A percentile compares a stretch with the other conserved stretches of the same genome.
phyloP scores from a whole-genome alignment of 2,329 filamentous ascomycete species.

The Bipolaris victoriae region DNA sequence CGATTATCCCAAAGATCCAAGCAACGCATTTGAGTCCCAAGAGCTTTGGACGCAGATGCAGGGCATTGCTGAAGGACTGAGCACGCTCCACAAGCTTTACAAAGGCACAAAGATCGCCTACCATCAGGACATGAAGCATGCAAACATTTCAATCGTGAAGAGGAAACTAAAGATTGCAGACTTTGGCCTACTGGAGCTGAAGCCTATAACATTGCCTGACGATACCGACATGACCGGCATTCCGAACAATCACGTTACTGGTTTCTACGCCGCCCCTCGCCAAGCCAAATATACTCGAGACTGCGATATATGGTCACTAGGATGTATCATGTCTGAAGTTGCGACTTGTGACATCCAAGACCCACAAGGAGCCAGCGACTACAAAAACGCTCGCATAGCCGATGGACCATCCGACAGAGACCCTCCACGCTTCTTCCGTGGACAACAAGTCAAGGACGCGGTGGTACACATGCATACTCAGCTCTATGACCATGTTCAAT shows the following conservation, averaged over 20 bases:
- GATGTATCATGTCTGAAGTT: constrained; percentile 19
- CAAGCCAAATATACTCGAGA: constrained; percentile 19
- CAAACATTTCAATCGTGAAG: constrained; percentile 22
- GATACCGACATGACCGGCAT: constrained; percentile 16
- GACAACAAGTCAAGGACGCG: constrained; percentile 7
- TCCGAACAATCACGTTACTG: constrained; percentile 17
- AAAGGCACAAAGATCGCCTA: constrained; percentile 20
- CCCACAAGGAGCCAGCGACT: constrained; percentile 10
- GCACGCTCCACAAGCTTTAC: constrained; percentile 15
- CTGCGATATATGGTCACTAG: constrained; percentile 20
- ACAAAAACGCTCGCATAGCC: constrained; percentile 14
- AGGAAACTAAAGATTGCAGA: constrained; percentile 20
- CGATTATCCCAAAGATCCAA: constrained; percentile 16
- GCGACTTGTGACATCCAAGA: constrained; percentile 18
- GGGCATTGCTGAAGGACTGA: constrained; percentile 16
- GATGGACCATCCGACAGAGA: constrained; percentile 5
- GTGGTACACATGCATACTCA: constrained; percentile 12
- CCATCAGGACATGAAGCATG: constrained; percentile 22
- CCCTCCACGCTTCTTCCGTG: constrained; percentile 14
- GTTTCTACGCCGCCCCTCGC: constrained; percentile 17
- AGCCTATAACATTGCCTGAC: constrained; percentile 9
- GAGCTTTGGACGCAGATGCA: constrained; percentile 22
- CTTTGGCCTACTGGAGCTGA: constrained; percentile 21
- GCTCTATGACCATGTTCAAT: constrained; percentile 1
- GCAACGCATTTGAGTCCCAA: constrained; percentile 13